Percentiles rank a stretch among this genome's conserved stretches.
Evolutionary conservation across 2,329 filamentous ascomycete genomes (phyloP).

Genomic region (Xylaria sp.): DNA sequence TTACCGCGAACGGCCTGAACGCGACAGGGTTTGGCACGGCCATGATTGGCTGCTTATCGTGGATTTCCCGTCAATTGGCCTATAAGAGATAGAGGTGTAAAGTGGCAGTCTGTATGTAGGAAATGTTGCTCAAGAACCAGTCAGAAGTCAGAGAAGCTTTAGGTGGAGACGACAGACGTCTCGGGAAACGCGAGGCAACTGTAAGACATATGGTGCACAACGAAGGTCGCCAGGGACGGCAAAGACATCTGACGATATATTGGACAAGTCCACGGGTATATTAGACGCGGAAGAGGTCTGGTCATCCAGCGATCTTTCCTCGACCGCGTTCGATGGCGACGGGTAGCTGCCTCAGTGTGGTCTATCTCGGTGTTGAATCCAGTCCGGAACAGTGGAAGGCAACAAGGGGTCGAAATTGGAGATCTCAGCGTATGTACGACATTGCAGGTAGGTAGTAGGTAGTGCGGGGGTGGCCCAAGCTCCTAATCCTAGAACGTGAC

Average conservation of each 20-base stretch:
- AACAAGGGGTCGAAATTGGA: too few relatives aligned
- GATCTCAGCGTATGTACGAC: constrained; percentile 3
- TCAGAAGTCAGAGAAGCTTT: constrained; percentile 21
- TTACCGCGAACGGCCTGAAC: constrained; percentile 81
- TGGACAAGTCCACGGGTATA: background rate
- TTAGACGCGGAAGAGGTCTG: too few relatives aligned
- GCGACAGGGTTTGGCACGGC: constrained; percentile 60
- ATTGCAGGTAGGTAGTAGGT: background rate
- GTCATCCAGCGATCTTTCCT: too few relatives aligned
- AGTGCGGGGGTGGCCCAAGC: constrained; percentile 30
- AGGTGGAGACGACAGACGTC: constrained; percentile 30
- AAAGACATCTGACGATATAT: background rate
- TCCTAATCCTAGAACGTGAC: constrained; percentile 34
- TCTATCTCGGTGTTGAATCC: background rate
- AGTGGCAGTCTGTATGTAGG: constrained; percentile 19
- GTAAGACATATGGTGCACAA: constrained; percentile 16
- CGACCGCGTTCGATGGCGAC: background rate
- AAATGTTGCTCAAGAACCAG: constrained; percentile 14
- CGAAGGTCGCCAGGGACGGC: background rate
- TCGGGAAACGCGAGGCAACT: constrained; percentile 4
- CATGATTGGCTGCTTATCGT: constrained; percentile 28
- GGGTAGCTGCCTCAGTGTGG: background rate
- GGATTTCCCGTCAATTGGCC: constrained; percentile 4
- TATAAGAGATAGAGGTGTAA: constrained; percentile 12
- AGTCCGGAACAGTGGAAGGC: background rate